Base-by-base conservation (phyloP, 2,329 filamentous ascomycete genomes). In the Fonsecaea erecta region DNA sequence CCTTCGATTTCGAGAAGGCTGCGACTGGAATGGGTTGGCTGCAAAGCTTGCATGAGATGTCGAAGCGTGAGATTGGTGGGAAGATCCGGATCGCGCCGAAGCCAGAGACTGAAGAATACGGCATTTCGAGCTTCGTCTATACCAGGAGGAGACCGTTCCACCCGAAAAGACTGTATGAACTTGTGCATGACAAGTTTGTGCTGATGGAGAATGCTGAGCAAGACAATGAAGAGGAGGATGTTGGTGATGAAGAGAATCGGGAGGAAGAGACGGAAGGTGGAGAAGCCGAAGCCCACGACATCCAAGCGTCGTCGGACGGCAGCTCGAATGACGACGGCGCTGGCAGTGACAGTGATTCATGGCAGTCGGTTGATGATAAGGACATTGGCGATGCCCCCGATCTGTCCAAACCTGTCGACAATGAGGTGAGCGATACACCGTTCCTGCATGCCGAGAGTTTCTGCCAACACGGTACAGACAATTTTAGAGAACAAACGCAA, bases 91-190 rank as follows among this genome's bases (percentile, higher is more conserved):
- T 88, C 56, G 87, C 86, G 0, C 88, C 88, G 0, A 90, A 86
- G 73, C 89, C 89, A 0, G 89, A 91, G 77, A 91, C 88, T 0
- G 81, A 91, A 61, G 89, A 91, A 80, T 91, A 91, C 72, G 88
- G 87, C 7, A 88, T 92, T 11, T 84, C 86, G 37, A 91, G 86
- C 73, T 90, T 90, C 69, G 86, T 92, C 12, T 92, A 92, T 73
- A 80, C 82, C 0, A 84, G 86, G 0, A 80, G 85, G 7, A 78
- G 84, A 0, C 86, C 86, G 16, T 81, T 81, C 59, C 77, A 80
- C 55, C 76, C 79, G 3, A 75, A 77, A 34, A 71, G 74, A 2
- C 69, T 81, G 14, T 80, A 79, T 63, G 71, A 73, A 26, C 71
- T 81, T 14, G 73, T 81, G 1, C 75, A 81, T 52, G 77, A 81